Base-by-base conservation (phyloP, 2,329 filamentous ascomycete genomes). In the Trichophyton mentagrophytes region DNA sequence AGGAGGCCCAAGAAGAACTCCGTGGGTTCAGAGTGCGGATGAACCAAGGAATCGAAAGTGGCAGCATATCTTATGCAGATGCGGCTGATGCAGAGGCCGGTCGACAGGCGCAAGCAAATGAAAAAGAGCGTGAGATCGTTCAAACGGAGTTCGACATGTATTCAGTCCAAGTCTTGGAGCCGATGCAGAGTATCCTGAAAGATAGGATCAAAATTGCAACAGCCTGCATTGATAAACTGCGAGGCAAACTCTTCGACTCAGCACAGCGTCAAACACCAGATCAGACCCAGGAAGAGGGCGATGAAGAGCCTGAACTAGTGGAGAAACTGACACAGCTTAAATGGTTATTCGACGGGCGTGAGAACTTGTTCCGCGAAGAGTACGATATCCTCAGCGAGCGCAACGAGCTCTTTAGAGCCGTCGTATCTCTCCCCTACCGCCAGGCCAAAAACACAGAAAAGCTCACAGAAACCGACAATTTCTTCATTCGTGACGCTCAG, bases 331-430 rank as follows among this genome's bases (percentile, higher is more conserved):
- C 92, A 0, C 82, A 96, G 56, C 80, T 97, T 13, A 99, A 97
- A 69, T 97, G 93, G 91, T 85, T 97, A 7, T 97, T 96, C 67
- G 93, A 99, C 71, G 87, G 88, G 0, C 85, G 91, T n/a, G 93
- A 99, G 74, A 81, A 83, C 55, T 79, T 97, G 7, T 87, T 97
- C 74, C 85, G 89, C 49, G 88, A 90, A 67, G 82, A 92, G 59
- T 96, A 90, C 69, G 88, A 95, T 67, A 77, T 97, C 9, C 82
- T 96, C 38, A 86, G 85, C 20, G 89, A 91, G 70, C 87, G 91
- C 58, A 93, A 96, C 68, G 83, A 90, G 62, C 86, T 89, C 38
- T 97, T 96, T 73, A 85, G 88, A 65, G 85, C 88, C 60, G 86
- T 96, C 67, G 87, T 96, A 6, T 76, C 95, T 6, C 83, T 85